Evolutionary conservation across 192 early-diverging fungal species (phyloP).

Genomic region (Funneliformis geosporum): DNA sequence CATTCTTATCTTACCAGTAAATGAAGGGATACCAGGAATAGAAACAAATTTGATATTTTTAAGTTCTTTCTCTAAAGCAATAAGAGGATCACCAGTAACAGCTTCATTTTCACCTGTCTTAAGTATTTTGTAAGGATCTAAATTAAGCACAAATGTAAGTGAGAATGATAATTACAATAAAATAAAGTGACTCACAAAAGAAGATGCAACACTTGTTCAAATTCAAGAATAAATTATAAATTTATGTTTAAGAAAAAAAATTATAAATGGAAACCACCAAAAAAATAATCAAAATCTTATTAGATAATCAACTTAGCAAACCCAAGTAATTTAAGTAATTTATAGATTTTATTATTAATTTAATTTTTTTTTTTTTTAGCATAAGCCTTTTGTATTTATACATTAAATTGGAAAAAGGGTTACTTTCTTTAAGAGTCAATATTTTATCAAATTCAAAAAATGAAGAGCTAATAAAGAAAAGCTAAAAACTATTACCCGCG

Average conservation of each 20-base stretch:
- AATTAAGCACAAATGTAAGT: not conserved
- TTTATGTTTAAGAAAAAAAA: too few relatives aligned
- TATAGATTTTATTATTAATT: not conserved
- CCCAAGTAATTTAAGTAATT: too few relatives aligned
- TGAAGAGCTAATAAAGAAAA: too few relatives aligned
- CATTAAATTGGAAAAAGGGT: constrained; percentile 6
- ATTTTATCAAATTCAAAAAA: not conserved
- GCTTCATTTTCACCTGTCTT: constrained; percentile 73
- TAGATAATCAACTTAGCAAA: too few relatives aligned
- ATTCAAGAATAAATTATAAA: too few relatives aligned
- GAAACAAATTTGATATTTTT: constrained; percentile 72
- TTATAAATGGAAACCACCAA: too few relatives aligned
- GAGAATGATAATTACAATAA: not conserved
- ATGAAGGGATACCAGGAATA: constrained; percentile 80
- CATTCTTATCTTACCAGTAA: constrained; percentile 64
- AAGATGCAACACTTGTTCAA: too few relatives aligned
- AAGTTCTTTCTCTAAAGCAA: constrained; percentile 85
- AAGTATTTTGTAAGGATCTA: constrained; percentile 86
- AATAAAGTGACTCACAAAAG: not conserved
- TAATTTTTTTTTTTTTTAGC: not conserved
- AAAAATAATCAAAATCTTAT: too few relatives aligned
- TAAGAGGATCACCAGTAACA: constrained; percentile 82
- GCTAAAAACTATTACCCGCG: constrained; percentile 66
- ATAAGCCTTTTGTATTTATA: not conserved
- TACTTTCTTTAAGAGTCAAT: not conserved